Conservation (phyloP, 805 yeast species). For the Sugiyamaella marilandica region DNA sequence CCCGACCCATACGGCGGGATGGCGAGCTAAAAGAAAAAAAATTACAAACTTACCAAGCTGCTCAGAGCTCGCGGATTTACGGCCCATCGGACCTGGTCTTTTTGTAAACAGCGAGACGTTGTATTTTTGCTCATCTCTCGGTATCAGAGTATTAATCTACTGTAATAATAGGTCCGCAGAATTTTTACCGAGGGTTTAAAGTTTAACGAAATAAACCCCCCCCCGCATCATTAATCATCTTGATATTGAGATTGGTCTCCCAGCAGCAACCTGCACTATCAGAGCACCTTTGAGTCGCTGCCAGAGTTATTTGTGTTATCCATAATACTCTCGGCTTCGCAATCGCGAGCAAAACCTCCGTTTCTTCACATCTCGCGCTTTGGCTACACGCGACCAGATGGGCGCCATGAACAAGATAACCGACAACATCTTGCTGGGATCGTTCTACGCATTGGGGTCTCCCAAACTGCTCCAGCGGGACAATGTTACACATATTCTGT, state of each 20-base stretch:
- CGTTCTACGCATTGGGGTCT: constrained; percentile 59
- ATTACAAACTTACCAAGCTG: no score
- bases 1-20: no score
- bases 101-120: no score
- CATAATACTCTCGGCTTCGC: not conserved
- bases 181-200: not conserved
- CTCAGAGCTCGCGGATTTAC: no score
- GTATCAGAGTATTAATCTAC: not conserved
- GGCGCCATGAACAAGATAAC: constrained; percentile 18
- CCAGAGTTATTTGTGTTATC: no score
- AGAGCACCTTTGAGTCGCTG: no score
- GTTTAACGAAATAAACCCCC: not conserved
- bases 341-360: not conserved
- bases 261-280: no score
- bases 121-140: no score
- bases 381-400: not conserved
- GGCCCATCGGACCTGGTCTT: no score
- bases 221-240: not conserved
- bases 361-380: not conserved
- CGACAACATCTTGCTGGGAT: constrained; percentile 57
- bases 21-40: no score
- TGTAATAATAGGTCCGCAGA: not conserved
- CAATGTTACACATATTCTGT: constrained; percentile 66
- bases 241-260: no score
- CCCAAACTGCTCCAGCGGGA: constrained; percentile 47